phyloP scores from a whole-genome alignment of 2,329 filamentous ascomycete genomes.

The Chaetomium globosum region DNA sequence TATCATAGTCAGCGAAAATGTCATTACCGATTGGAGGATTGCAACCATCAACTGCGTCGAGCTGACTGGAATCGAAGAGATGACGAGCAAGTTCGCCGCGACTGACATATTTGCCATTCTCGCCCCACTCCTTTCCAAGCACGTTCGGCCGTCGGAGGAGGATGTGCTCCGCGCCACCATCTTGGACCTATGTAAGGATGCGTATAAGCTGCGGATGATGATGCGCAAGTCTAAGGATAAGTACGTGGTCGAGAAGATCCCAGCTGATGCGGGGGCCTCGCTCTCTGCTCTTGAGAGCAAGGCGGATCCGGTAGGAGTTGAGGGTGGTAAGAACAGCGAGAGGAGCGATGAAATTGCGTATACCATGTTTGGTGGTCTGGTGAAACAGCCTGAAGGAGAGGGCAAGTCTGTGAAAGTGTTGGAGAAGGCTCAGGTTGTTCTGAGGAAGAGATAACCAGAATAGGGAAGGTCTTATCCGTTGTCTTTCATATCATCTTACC shows the following conservation, averaged over 20 bases:
- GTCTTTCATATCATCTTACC: background rate
- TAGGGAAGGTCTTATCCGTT: background rate
- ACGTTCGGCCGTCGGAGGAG: conserved; percentile 1
- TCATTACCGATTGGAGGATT: conserved; percentile 5
- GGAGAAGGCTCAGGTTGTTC: conserved; percentile 9
- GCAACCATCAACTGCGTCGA: conserved; percentile 11
- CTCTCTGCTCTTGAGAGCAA: background rate
- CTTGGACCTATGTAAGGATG: conserved; percentile 2
- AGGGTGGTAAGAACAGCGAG: conserved; percentile 2
- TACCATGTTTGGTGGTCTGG: conserved; percentile 1
- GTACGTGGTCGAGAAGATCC: conserved; percentile 1
- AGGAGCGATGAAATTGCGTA: background rate
- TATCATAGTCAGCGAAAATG: background rate
- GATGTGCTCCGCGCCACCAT: background rate
- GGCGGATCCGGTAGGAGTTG: background rate
- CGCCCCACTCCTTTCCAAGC: conserved; percentile 7
- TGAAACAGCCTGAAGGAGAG: background rate
- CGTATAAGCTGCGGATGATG: conserved; percentile 6
- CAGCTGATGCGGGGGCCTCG: background rate
- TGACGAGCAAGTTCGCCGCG: background rate
- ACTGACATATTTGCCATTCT: background rate
- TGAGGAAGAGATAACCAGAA: background rate
- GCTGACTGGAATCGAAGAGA: conserved; percentile 1
- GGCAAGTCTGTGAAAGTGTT: conserved; percentile 1
- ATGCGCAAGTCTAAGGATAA: conserved; percentile 11